Evolutionary conservation across 805 yeast species (phyloP), one percentile per base, ranked within the genome.

Genomic region (Barnettozyma californica): DNA sequence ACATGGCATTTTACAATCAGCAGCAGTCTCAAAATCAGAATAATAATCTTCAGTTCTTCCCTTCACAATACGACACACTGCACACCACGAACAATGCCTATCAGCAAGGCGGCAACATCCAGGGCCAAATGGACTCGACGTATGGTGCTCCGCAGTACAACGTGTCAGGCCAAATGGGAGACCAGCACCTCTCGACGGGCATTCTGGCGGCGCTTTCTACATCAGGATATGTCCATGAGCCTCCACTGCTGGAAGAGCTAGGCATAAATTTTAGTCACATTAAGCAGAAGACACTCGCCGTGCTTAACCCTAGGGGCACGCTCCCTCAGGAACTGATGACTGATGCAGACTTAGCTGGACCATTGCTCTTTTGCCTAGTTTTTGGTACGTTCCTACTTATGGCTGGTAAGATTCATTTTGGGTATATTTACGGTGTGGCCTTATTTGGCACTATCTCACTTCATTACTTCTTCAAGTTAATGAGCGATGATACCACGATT

Each of bases 381-480:
- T 92, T 92, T 63, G 99, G 97, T 19, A 77, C 90, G 0, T 80
- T 85, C 51, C 70, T 94, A 46, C 70, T 92, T 44, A 73, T 91
- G 40, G 83, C 96, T 1, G 98, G 99, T 5, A 94, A 92, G 65
- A 87, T 92, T 14, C 98, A 94, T 65, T 94, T 94, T 64, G 98
- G 98, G 2, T 94, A 94, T 66, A 87, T 94, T 44, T 94, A 94
- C 62, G 98, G 99, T 36, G 95, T 94, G 38, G 98, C 97, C 0
- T 68, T 94, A 39, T 82, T 92, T 57, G 99, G 99, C 16, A 85
- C 95, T 1, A 63, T 88, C 14, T 81, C 95, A 29, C 77, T 90
- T 55, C 97, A 91, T 67, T 78, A 79, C 57, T 72, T 94, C 50
- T 85, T 95, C 65, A 90, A 86, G 64, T 73, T 89, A 53, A 94